Conservation (phyloP, 1,284 basidiomycete species). For the Agaricales sp. region DNA sequence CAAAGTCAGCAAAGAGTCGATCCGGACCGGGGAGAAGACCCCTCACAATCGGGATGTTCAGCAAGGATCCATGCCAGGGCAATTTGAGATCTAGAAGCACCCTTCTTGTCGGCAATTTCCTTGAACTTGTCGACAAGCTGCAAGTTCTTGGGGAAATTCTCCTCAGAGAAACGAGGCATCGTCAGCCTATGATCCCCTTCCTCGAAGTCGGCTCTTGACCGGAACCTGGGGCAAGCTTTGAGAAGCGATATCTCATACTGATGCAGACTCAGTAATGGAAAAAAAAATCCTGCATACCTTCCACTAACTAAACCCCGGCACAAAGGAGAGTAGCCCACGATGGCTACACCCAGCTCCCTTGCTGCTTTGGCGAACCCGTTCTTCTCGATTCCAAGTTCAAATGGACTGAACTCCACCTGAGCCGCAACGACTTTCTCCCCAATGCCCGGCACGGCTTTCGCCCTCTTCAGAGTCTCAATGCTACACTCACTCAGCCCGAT, state of each 20-base stretch:
- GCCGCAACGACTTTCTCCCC: slow-evolving; percentile 28
- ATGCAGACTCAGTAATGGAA: slow-evolving; percentile 8
- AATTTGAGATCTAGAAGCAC: slow-evolving; percentile 32
- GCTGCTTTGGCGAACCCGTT: slow-evolving; percentile 12
- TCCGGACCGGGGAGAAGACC: not conserved
- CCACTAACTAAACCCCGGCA: slow-evolving; percentile 44
- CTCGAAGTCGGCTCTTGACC: slow-evolving; percentile 15
- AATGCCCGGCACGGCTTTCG: slow-evolving; percentile 24
- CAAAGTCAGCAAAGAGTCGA: not conserved
- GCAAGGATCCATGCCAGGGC: slow-evolving; percentile 39
- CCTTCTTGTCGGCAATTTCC: slow-evolving; percentile 20
- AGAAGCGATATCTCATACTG: not conserved
- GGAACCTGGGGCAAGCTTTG: no score
- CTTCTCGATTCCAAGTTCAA: slow-evolving; percentile 25
- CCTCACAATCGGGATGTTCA: slow-evolving; percentile 16
- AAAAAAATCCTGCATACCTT: slow-evolving; percentile 20
- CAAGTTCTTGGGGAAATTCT: slow-evolving; percentile 37
- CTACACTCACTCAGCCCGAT: slow-evolving; percentile 38
- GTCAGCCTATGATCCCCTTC: slow-evolving; percentile 12
- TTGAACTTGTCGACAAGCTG: slow-evolving; percentile 24
- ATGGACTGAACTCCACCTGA: slow-evolving; percentile 41
- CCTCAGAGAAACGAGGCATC: slow-evolving; percentile 18
- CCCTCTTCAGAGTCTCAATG: slow-evolving; percentile 35
- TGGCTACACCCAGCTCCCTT: slow-evolving; percentile 11
- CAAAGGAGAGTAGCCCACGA: slow-evolving; percentile 27